Percentiles rank a stretch among this genome's conserved stretches.
Evolutionary conservation across 2,329 filamentous ascomycete genomes (phyloP).

Genomic region (Venturia oleaginea): DNA sequence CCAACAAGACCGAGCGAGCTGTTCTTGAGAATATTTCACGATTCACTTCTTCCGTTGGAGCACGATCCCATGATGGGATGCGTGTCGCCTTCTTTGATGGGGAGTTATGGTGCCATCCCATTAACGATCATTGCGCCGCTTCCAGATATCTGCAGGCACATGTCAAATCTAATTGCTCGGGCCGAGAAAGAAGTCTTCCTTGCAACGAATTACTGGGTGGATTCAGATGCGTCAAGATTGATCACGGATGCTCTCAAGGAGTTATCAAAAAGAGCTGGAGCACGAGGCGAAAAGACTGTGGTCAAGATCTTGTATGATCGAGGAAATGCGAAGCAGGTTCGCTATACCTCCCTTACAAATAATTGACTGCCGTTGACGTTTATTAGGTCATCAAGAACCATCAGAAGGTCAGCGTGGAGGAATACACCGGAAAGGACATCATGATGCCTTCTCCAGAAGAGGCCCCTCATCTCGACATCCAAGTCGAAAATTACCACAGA

Average conservation of each 20-base stretch:
- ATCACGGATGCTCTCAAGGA: constrained; percentile 61
- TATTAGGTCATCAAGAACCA: constrained; percentile 51
- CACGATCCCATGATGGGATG: constrained; percentile 43
- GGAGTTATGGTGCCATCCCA: constrained; percentile 54
- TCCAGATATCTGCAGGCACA: constrained; percentile 63
- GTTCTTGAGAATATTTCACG: constrained; percentile 60
- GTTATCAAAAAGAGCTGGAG: constrained; percentile 55
- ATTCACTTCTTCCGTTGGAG: constrained; percentile 50
- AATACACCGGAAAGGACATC: constrained; percentile 47
- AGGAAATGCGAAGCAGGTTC: constrained; percentile 52
- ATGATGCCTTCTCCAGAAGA: constrained; percentile 53
- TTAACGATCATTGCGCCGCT: constrained; percentile 61
- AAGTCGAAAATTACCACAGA: constrained; percentile 65
- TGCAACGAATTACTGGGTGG: constrained; percentile 68
- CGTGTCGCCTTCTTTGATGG: constrained; percentile 51
- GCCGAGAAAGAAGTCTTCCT: constrained; percentile 66
- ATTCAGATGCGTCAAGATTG: constrained; percentile 56
- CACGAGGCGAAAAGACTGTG: constrained; percentile 47
- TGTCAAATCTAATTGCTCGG: constrained; percentile 65
- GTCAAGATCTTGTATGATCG: constrained; percentile 71
- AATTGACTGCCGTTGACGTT: constrained; percentile 9
- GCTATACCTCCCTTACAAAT: constrained; percentile 6
- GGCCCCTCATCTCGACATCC: constrained; percentile 61
- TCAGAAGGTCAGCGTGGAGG: constrained; percentile 47
- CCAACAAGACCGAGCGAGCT: constrained; percentile 53